Evolutionary conservation across 345 rosid genomes (phyloP).

Genomic region (Syzygium jambos): DNA sequence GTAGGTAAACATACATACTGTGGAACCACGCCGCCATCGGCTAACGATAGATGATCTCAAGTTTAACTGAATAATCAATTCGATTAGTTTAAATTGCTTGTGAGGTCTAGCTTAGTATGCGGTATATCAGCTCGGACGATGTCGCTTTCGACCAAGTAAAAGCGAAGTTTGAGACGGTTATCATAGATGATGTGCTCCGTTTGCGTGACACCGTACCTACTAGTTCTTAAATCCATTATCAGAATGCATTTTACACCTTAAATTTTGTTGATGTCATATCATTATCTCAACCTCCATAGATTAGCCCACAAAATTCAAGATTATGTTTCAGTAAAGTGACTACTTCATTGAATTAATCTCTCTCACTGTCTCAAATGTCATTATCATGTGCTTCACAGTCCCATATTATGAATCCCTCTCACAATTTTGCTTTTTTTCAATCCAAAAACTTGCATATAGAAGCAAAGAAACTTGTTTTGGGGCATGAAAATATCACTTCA

Average conservation of each 20-base stretch:
- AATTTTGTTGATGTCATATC: neutral
- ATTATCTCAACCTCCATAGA: neutral
- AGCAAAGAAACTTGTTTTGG: neutral
- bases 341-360: neutral
- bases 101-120: neutral
- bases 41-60: neutral
- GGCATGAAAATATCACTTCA: neutral
- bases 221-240: neutral
- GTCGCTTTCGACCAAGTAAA: neutral
- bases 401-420: neutral
- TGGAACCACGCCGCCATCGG: neutral
- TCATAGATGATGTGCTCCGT: neutral
- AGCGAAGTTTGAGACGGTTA: slow-evolving; percentile 2
- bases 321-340: neutral
- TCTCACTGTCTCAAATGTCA: neutral
- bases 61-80: neutral
- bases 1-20: neutral
- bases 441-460: neutral
- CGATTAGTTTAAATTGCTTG: neutral
- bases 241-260: neutral
- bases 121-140: neutral
- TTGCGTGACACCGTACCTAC: neutral
- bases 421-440: neutral
- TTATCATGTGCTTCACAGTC: neutral
- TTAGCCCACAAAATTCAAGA: neutral